Percentiles rank a stretch among this genome's conserved stretches.
These are phyloP conservation scores for Plasmopara muralis DNA, from an alignment of 352 stramenopile genomes.

Conservation along the genomic window DNA sequence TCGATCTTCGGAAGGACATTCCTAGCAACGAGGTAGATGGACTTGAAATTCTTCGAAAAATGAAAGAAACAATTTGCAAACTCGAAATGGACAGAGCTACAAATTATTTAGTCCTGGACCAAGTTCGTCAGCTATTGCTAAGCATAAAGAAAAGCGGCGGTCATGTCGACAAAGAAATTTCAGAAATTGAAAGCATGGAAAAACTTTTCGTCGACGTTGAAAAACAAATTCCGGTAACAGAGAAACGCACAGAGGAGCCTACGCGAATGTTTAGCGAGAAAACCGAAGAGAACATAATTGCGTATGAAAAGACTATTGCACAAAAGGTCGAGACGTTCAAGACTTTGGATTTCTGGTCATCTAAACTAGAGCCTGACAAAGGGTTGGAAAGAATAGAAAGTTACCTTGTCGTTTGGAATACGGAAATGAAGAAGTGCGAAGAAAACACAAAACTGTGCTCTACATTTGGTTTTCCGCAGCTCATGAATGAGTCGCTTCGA, in stretches of 20 bases:
- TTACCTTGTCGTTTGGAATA: constrained; percentile 77
- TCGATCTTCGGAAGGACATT: constrained; percentile 81
- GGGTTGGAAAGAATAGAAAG: constrained; percentile 79
- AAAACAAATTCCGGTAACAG: constrained; percentile 68
- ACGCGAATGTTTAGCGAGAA: constrained; percentile 86
- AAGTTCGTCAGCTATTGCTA: constrained; percentile 71
- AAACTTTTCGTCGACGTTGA: constrained; percentile 76
- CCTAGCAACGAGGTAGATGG: constrained; percentile 69
- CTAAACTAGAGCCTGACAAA: constrained; percentile 70
- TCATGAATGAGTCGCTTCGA: constrained; percentile 86
- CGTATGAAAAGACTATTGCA: constrained; percentile 88
- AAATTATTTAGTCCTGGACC: constrained; percentile 70
- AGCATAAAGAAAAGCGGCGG: constrained; percentile 74
- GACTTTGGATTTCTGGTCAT: constrained; percentile 80
- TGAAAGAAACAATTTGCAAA: constrained; percentile 82
- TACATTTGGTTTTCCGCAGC: constrained; percentile 92
- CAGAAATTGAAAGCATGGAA: constrained; percentile 79
- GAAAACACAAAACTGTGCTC: constrained; percentile 88
- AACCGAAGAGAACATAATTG: constrained; percentile 90
- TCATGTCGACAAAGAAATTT: constrained; percentile 78
- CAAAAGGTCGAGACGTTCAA: constrained; percentile 79
- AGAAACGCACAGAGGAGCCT: constrained; percentile 68
- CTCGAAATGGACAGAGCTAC: constrained; percentile 59
- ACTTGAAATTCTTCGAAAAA: constrained; percentile 69
- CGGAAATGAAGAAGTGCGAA: constrained; percentile 88